These are phyloP conservation scores for Syzygium malaccense DNA, from an alignment of 441 rosid genomes.

Conservation along the genomic window DNA sequence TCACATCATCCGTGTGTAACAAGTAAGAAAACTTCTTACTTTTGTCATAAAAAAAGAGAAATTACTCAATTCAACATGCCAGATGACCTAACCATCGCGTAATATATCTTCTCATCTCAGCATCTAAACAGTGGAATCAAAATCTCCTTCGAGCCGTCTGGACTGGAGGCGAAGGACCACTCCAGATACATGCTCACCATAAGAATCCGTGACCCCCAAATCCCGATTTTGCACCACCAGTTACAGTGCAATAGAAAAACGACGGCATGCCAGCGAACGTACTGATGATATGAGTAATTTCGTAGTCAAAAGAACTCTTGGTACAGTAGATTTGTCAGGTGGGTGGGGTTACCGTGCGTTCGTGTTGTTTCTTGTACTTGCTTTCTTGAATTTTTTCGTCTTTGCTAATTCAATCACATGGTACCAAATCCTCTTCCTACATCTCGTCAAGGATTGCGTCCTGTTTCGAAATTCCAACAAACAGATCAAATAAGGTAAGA, in stretches of 20 bases:
- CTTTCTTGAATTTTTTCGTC: neutral
- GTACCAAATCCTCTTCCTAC: neutral
- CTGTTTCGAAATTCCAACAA: neutral
- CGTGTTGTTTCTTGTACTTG: neutral
- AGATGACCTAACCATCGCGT: neutral
- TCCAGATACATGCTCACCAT: neutral
- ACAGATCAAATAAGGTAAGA: neutral
- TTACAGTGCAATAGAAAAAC: neutral
- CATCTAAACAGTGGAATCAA: neutral
- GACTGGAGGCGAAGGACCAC: neutral
- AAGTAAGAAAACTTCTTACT: neutral
- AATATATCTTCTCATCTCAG: neutral
- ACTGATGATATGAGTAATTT: neutral
- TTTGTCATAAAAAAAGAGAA: too few relatives aligned
- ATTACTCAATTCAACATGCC: neutral
- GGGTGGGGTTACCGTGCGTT: neutral
- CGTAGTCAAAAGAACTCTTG: neutral
- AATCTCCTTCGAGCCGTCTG: neutral
- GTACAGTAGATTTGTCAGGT: neutral
- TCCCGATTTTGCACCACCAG: neutral
- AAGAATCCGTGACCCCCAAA: neutral
- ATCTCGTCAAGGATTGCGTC: neutral
- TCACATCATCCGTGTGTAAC: neutral
- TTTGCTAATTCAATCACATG: rapidly evolving
- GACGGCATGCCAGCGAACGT: neutral